Conservation (phyloP, 2,329 filamentous ascomycete species). For the Colletotrichum paranaense region DNA sequence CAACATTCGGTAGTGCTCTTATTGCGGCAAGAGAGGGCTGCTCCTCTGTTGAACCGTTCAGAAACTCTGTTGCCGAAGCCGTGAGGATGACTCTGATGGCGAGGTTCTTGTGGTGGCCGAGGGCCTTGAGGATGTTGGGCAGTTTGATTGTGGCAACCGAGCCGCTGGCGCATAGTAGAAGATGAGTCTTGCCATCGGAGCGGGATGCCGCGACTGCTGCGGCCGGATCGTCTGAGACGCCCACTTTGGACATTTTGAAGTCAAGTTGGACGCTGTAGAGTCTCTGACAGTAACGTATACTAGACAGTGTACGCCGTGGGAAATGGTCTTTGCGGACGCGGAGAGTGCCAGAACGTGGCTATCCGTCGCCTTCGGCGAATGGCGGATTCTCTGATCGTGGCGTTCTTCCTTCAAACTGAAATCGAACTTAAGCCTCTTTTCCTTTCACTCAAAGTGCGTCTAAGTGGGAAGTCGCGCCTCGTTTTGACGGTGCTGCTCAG, state of each 20-base stretch:
- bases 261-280: too few species aligned
- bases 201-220: conserved; percentile 30
- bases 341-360: too few species aligned
- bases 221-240: conserved; percentile 20
- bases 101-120: conserved; percentile 65
- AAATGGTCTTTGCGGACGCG: too few species aligned
- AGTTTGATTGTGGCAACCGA: conserved; percentile 82
- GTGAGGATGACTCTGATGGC: conserved; percentile 91
- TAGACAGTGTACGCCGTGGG: too few species aligned
- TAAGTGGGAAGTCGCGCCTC: too few species aligned
- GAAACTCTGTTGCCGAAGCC: conserved; percentile 77
- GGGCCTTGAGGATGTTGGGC: conserved; percentile 71
- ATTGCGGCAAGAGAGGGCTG: conserved; percentile 77
- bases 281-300: too few species aligned
- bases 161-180: conserved; percentile 24
- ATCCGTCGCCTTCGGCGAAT: too few species aligned
- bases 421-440: too few species aligned
- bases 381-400: too few species aligned
- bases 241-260: conserved; percentile 10
- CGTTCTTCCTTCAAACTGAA: too few species aligned
- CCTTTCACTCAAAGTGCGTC: too few species aligned
- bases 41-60: conserved; percentile 79
- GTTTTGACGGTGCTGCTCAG: neutral
- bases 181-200: conserved; percentile 30
- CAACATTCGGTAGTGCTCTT: conserved; percentile 74